Percentiles rank a stretch among this genome's conserved stretches.
Evolutionary conservation across 345 rosid species (phyloP).

Genomic region (Moringa oleifera): DNA sequence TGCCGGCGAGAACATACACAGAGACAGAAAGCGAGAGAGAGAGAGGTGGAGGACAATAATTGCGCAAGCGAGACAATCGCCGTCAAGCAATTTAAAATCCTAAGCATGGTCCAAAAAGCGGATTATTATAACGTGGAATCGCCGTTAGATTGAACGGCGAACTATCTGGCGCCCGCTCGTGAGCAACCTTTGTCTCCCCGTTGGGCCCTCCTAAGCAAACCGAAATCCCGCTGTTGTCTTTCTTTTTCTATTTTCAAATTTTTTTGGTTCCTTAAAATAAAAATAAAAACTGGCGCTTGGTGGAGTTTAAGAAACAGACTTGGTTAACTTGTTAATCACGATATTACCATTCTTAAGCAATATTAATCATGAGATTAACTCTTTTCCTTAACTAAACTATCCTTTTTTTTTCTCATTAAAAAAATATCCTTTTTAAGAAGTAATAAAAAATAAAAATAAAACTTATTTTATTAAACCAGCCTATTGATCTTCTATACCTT

Average conservation of each 20-base stretch:
- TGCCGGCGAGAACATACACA: conserved; percentile 2
- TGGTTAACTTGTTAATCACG: conserved; percentile 3
- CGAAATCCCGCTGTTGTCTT: conserved; percentile 9
- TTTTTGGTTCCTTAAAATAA: neutral
- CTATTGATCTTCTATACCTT: no score
- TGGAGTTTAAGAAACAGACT: conserved; percentile 12
- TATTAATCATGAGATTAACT: no score
- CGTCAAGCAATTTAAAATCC: conserved; percentile 23
- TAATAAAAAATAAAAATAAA: no score
- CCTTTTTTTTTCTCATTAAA: no score
- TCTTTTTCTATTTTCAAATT: neutral
- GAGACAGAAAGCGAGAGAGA: neutral
- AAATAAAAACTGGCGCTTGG: neutral
- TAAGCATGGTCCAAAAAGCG: conserved; percentile 4
- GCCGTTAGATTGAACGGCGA: conserved; percentile 23
- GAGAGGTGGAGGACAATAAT: conserved; percentile 23
- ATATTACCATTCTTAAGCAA: neutral
- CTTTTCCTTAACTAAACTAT: no score
- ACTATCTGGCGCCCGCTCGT: conserved; percentile 3
- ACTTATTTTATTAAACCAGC: no score
- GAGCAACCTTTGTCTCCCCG: conserved; percentile 16
- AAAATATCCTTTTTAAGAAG: no score
- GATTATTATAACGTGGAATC: neutral
- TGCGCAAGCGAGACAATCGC: conserved; percentile 10
- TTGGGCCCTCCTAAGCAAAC: conserved; percentile 15